Base-by-base conservation (phyloP, 345 rosid species). In the Cardamine chenopodiifolia region DNA sequence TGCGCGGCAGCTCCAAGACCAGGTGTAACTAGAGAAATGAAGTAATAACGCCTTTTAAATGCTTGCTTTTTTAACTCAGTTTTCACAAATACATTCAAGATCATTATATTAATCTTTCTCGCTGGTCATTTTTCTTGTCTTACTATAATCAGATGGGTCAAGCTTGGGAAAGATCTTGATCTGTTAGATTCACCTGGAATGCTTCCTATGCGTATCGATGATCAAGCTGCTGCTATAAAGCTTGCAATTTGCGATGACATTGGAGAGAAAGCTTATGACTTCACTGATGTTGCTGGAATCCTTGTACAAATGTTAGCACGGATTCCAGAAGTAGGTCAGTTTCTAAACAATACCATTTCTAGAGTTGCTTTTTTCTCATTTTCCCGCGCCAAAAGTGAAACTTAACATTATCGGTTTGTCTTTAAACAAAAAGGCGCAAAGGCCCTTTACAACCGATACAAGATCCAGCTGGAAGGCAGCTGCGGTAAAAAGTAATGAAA, bases 1-100 rank as follows among this genome's bases (percentile, higher is more conserved):
- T 94, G 97, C 70, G 77, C 96, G 4, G 97, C 98, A 40, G 98
- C 98, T 55, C 88, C 98, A 40, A 87, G 98, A 78, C 98, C 97
- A 18, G 98, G 98, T 67, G 92, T 94, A 78, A 91, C 97, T 25
- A 86, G 96, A 82, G 93, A 76, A 75, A 78, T 91, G 66, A 94
- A 86, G 97, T 94, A 70, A 69, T 19, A 54, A 22, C 23, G 81
- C 39, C 40, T 44, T 65, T 64, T 23, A 8, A 3, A 34, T 26
- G 39, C 70, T 42, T 28, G 8, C 18, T 2, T 49, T 49, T 25
- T 42, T 47, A 35, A 44, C 32, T 62, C 20, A 10, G 40, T 17
- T 47, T 50, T 35, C 29, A 45, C 68, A 32, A 7, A 60, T 49
- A n/a, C 49, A 45, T n/a, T 6, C 19, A 45, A 45, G 20, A 45